Conservation (phyloP, 768 basidiomycete genomes). For the Auricularia auricula-judae region DNA sequence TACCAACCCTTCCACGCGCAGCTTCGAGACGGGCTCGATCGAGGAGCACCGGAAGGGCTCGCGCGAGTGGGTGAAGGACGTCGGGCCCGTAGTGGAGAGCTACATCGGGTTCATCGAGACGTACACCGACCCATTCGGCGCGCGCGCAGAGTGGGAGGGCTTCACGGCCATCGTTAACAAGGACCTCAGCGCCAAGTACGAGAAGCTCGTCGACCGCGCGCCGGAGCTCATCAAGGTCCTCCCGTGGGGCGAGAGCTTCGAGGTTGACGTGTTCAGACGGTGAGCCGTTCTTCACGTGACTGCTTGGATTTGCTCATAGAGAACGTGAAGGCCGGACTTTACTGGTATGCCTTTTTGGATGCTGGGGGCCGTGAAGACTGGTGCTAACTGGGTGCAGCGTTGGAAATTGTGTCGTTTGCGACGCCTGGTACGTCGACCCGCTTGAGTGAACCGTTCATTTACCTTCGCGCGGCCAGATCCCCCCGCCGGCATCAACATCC, state of each 20-base stretch:
- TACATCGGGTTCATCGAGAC: constrained; percentile 84
- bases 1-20: constrained; percentile 14
- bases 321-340: constrained; percentile 63
- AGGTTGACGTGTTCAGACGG: constrained; percentile 42
- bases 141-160: constrained; percentile 90
- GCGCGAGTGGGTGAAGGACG: constrained; percentile 73
- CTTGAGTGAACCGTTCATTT: no score
- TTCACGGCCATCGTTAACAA: constrained; percentile 88
- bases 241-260: constrained; percentile 26
- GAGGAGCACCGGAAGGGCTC: constrained; percentile 72
- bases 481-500: constrained; percentile 66
- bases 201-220: constrained; percentile 62
- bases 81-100: constrained; percentile 78
- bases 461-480: no score
- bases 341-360: constrained; percentile 6
- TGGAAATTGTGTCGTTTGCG: constrained; percentile 74
- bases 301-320: no score
- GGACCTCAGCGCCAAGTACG: constrained; percentile 70
- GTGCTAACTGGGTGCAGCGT: constrained; percentile 33
- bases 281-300: no score
- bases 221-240: constrained; percentile 55
- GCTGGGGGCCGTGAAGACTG: background rate
- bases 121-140: constrained; percentile 82
- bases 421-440: constrained; percentile 48
- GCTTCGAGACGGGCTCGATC: constrained; percentile 71